Evolutionary conservation across 805 yeast species (phyloP), one percentile per base, ranked within the genome.

Genomic region (Saccharomyces cerevisiae): DNA sequence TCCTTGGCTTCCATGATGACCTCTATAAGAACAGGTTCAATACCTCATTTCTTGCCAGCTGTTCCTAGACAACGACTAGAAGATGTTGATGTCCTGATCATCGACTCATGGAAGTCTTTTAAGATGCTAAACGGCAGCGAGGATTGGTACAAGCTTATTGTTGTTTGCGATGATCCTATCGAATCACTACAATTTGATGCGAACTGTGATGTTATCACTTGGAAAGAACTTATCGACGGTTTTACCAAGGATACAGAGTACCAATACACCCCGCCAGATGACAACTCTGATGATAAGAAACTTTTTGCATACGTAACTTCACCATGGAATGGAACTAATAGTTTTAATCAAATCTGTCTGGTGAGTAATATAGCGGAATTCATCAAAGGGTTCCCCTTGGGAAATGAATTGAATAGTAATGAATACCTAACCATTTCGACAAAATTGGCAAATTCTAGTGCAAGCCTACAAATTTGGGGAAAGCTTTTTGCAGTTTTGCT

Each of bases 281-380:
- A 73, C 61, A 58, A 63, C 49, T 58, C 74, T 3, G 68, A 72
- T 46, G 74, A 75, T 27, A 62, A 67, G 31, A 75, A 76, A 10
- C 47, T 68, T 5, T 64, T 73, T n/a, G 61, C 64, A 13, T 56
- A 69, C 26, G 59, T 58, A 11, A 57, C 65, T 4, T 61, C 68
- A 1, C 56, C 60, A 10, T 53, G 51, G 36, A 57, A 63, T 14
- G 59, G 60, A 10, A 61, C 70, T 1, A 67, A 70, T 1, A 59
- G 70, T 11, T 81, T 77, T 60, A 76, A 81, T 4, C 84, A 81
- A 53, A 70, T 76, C 54, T 79, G 80, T 57, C 64, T 82, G 46
- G 77, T 81, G 4, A 77, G 84, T 57, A 73, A 82, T 6, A 68
- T 78, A 32, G 81, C 87, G 2, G 73, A 85, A 1, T 70, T 78